Base-by-base conservation (phyloP, 73 alveolate genomes). In the Paramecium tetraurelia region DNA sequence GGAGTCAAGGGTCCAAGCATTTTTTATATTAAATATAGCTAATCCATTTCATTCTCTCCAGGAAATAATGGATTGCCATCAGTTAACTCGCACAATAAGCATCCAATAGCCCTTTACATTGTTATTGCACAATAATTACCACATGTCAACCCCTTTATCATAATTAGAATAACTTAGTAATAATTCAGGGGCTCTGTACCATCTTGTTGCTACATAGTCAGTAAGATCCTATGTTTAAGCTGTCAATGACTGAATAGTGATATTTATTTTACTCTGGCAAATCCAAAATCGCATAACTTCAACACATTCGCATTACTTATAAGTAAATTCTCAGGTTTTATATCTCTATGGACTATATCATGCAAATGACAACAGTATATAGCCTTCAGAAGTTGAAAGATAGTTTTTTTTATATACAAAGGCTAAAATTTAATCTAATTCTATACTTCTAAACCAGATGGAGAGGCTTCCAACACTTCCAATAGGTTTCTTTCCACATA, bases 31-130 rank as follows among this genome's bases (percentile, higher is more conserved):
- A 96, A 86, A 94, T 95, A 95, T 5, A 97, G 95, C 92, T 97
- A 95, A 87, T 97, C 99, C 68, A 96, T 92, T 71, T 97, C 99
- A 86, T 95, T 94, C 85, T 97, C 99, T 24, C 99, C 99, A 20
- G 99, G 99, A 93, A 97, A 97, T 70, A 97, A 93, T 11, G 99
- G 99, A 83, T 97, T 95, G 7, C 99, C 98, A 96, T 97, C 99
- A 14, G 95, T 96, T 33, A 97, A 85, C 92, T 97, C 99, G 22
- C 99, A 98, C 97, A 97, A 95, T 40, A 97, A 95, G 92, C 99
- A 97, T 35, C 99, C 99, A 41, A 96, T 95, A 0, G 90, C 90
- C 90, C 86, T 72, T 40, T 12, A 2, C 21, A 14, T 35, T 29
- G 20, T 9, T 12, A 31, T 24, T 41, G 12, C 2, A 41, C 12